These are phyloP conservation scores for Ceriops decandra DNA, from an alignment of 345 rosid species.

Conservation along the genomic window DNA sequence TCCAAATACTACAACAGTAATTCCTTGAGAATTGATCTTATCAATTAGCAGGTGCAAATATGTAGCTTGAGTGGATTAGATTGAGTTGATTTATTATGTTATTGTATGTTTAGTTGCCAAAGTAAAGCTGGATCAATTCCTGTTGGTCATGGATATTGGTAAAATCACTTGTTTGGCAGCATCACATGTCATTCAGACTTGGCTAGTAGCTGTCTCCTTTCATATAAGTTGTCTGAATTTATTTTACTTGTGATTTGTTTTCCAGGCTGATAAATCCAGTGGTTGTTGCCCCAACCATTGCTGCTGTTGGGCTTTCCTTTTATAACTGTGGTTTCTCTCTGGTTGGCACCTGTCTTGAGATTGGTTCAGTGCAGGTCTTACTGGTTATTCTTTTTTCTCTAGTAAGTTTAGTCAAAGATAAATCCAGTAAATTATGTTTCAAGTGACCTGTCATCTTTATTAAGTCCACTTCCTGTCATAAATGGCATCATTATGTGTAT, in stretches of 20 bases:
- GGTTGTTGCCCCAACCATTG: constrained; percentile 94
- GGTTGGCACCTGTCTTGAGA: constrained; percentile 89
- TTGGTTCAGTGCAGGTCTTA: constrained; percentile 74
- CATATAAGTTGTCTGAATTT: neutral
- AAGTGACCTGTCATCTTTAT: too few relatives aligned
- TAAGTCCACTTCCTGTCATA: too few relatives aligned
- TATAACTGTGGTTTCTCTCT: constrained; percentile 88
- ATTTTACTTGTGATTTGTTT: neutral
- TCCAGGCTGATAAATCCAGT: constrained; percentile 92
- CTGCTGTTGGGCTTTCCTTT: constrained; percentile 96
- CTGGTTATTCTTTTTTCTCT: constrained; percentile 84
- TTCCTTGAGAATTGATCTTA: neutral
- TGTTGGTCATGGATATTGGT: neutral
- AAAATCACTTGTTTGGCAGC: neutral
- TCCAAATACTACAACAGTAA: neutral
- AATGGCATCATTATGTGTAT: neutral
- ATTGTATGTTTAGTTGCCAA: neutral
- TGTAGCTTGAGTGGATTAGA: neutral
- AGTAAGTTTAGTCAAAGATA: constrained; percentile 47
- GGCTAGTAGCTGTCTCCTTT: neutral
- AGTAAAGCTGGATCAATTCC: neutral
- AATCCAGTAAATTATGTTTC: neutral
- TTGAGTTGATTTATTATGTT: neutral
- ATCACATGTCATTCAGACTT: neutral
- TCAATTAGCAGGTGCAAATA: neutral